These are phyloP conservation scores for Plasmodium reichenowi DNA, from an alignment of 169 alveolate genomes.

Conservation along the genomic window DNA sequence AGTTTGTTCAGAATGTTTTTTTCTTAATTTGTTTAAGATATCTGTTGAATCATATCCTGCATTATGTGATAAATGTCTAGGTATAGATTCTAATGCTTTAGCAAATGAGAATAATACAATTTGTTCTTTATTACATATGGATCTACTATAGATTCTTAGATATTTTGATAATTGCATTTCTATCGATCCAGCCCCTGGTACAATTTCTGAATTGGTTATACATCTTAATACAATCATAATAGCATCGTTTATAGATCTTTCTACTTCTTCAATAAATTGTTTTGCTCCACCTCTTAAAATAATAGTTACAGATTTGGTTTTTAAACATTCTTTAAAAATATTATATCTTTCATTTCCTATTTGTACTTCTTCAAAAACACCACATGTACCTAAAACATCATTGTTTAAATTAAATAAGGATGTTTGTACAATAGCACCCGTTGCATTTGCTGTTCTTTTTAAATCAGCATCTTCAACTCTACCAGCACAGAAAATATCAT, in stretches of 20 bases:
- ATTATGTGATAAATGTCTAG: conserved; percentile 97
- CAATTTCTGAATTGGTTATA: conserved; percentile 91
- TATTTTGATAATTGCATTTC: conserved; percentile 89
- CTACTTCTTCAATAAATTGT: conserved; percentile 98
- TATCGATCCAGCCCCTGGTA: conserved; percentile 99
- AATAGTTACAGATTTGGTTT: conserved; percentile 94
- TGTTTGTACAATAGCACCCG: conserved; percentile 96
- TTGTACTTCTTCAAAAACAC: conserved; percentile 97
- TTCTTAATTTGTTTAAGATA: conserved; percentile 93
- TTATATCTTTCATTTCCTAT: conserved; percentile 98
- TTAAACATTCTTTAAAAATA: conserved; percentile 94
- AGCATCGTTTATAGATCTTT: conserved; percentile 97
- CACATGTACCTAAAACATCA: conserved; percentile 96
- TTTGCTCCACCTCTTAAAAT: conserved; percentile 99
- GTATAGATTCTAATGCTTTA: conserved; percentile 97
- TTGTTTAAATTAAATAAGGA: conserved; percentile 93
- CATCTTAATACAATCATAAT: conserved; percentile 97
- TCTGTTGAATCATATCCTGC: conserved; percentile 97
- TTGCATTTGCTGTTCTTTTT: conserved; percentile 94
- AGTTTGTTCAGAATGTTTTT: conserved; percentile 90
- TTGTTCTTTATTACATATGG: conserved; percentile 94
- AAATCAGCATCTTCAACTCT: conserved; percentile 97
- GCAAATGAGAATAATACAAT: conserved; percentile 94
- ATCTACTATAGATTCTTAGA: conserved; percentile 83
- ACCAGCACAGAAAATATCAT: conserved; percentile 97